phyloP scores from a whole-genome alignment of 768 basidiomycete species.

The Dioszegia aurantiaca region DNA sequence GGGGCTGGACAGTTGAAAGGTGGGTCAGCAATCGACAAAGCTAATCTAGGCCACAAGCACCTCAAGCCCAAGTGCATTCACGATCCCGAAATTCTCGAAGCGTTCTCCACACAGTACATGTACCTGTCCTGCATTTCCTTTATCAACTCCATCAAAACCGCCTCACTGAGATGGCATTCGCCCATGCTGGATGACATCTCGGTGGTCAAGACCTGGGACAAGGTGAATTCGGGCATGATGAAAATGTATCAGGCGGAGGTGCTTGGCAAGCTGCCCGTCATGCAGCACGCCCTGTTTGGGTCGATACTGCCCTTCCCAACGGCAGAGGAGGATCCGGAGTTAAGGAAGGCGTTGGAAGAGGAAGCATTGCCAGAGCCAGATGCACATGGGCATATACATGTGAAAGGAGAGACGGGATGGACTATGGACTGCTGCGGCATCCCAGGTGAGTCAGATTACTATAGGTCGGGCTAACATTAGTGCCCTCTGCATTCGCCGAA shows the following conservation, averaged over 20 bases:
- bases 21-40: conserved; percentile 7
- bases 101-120: conserved; percentile 89
- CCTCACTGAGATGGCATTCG: conserved; percentile 93
- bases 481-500: conserved; percentile 49
- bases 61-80: conserved; percentile 90
- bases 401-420: conserved; percentile 45
- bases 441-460: conserved; percentile 42
- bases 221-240: conserved; percentile 91
- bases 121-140: conserved; percentile 94
- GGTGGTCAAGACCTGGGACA: conserved; percentile 78
- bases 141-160: conserved; percentile 95
- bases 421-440: conserved; percentile 53
- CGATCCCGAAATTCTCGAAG: conserved; percentile 83
- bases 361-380: conserved; percentile 27
- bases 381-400: conserved; percentile 46
- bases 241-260: conserved; percentile 98
- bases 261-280: conserved; percentile 87
- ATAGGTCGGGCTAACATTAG: conserved; percentile 50
- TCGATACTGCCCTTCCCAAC: conserved; percentile 59
- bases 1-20: conserved; percentile 49
- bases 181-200: conserved; percentile 99
- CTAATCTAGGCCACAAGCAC: conserved; percentile 72
- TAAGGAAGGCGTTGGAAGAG: conserved; percentile 25
- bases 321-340: conserved; percentile 30
- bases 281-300: conserved; percentile 95